Evolutionary conservation across 108 stramenopile genomes (phyloP).

Genomic region (Cyclotella kingstonii): DNA sequence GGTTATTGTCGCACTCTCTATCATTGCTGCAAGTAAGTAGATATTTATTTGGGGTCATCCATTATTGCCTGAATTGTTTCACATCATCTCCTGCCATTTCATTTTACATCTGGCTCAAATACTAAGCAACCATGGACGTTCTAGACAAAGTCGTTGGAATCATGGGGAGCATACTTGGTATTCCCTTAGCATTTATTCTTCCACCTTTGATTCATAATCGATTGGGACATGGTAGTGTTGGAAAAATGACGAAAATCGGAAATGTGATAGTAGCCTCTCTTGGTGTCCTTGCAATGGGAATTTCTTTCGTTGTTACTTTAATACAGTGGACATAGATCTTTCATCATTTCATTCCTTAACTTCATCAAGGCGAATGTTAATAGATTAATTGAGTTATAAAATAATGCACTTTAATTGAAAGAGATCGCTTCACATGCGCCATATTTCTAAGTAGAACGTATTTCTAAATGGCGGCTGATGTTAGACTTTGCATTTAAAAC

Average conservation of each 20-base stretch:
- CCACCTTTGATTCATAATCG: constrained; percentile 69
- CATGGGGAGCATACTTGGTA: constrained; percentile 63
- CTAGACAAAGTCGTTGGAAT: constrained; percentile 68
- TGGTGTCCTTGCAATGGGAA: constrained; percentile 53
- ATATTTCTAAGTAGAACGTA: too few relatives aligned
- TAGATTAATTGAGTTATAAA: too few relatives aligned
- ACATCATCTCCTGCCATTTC: background rate
- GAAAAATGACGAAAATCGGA: constrained; percentile 4
- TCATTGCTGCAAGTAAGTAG: constrained; percentile 38
- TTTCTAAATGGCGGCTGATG: too few relatives aligned
- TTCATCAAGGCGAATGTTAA: too few relatives aligned
- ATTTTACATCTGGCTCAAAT: background rate
- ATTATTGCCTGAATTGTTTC: background rate
- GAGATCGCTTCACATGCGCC: too few relatives aligned
- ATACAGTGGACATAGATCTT: too few relatives aligned
- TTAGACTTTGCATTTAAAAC: too few relatives aligned
- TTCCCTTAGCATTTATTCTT: constrained; percentile 66
- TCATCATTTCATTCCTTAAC: too few relatives aligned
- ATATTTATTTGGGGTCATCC: background rate
- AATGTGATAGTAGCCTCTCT: constrained; percentile 43
- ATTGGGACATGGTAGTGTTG: constrained; percentile 26
- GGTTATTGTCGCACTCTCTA: constrained; percentile 45
- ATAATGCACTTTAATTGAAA: too few relatives aligned
- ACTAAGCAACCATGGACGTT: constrained; percentile 42
- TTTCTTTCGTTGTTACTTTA: too few relatives aligned